A percentile compares a stretch with the other conserved stretches of the same genome.
These are phyloP conservation scores for Calonectria multiphialidica DNA, from an alignment of 2,329 filamentous ascomycete genomes.

Conservation along the genomic window DNA sequence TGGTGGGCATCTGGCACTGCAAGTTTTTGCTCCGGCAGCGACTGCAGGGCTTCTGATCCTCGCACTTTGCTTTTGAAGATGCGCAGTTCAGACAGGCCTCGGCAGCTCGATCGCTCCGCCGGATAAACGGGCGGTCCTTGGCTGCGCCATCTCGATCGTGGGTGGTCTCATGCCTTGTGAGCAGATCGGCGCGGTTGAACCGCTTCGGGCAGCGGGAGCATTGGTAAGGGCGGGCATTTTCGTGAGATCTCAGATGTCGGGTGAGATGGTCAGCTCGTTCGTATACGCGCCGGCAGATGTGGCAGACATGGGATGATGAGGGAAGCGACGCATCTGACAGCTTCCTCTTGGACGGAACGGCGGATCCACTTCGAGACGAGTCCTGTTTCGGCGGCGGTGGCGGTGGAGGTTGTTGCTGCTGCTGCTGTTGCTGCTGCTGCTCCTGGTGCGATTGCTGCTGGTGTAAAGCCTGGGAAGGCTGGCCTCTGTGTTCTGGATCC, in stretches of 20 bases:
- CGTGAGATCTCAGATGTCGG: constrained; percentile 42
- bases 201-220: constrained; percentile 44
- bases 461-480: constrained; percentile 13
- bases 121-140: constrained; percentile 42
- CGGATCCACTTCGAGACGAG: constrained; percentile 24
- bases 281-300: constrained; percentile 43
- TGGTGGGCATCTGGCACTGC: constrained; percentile 41
- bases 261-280: constrained; percentile 43
- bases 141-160: constrained; percentile 43
- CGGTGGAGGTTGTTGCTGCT: constrained; percentile 30
- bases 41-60: constrained; percentile 43
- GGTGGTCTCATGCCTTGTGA: constrained; percentile 43
- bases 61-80: constrained; percentile 43
- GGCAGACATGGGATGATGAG: constrained; percentile 43
- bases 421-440: constrained; percentile 26
- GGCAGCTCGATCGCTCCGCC: constrained; percentile 40
- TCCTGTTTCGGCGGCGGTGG: constrained; percentile 24
- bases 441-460: constrained; percentile 28
- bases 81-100: constrained; percentile 44
- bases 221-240: constrained; percentile 43
- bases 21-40: constrained; percentile 43
- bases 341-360: constrained; percentile 40
- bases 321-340: constrained; percentile 40
- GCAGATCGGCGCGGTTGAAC: constrained; percentile 42
- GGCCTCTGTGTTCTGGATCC: constrained; percentile 26